Evolutionary conservation across 2,329 filamentous ascomycete genomes (phyloP).

Genomic region (Aureobasidium sp.): DNA sequence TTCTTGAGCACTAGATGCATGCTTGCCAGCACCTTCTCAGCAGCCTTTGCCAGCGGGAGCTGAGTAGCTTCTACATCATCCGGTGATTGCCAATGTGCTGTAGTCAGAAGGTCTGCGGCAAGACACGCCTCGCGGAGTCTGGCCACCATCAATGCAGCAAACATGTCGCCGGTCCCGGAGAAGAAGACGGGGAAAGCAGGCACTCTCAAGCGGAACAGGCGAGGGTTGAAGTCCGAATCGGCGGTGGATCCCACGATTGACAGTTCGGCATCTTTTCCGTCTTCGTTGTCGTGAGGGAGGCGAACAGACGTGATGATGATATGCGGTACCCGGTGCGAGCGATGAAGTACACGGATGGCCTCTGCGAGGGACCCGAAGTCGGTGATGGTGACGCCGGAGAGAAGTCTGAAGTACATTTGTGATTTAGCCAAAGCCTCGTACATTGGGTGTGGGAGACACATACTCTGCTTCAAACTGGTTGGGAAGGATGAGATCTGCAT

Average conservation of each 20-base stretch:
- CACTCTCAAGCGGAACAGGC: conserved; percentile 84
- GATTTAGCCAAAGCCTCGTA: conserved; percentile 5
- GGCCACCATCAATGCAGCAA: conserved; percentile 82
- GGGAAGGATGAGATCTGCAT: conserved; percentile 86
- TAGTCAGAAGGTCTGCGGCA: conserved; percentile 45
- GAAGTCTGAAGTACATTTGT: conserved; percentile 49
- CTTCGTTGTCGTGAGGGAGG: conserved; percentile 38
- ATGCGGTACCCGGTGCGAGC: conserved; percentile 63
- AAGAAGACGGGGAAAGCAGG: conserved; percentile 90
- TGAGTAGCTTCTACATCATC: conserved; percentile 63
- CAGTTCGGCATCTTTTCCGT: conserved; percentile 21
- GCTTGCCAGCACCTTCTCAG: conserved; percentile 79
- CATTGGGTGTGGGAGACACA: conserved; percentile 28
- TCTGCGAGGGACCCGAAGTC: conserved; percentile 64
- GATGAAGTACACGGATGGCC: conserved; percentile 72
- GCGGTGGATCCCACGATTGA: conserved; percentile 71
- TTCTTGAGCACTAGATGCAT: conserved; percentile 80
- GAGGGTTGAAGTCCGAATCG: conserved; percentile 55
- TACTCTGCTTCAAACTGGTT: conserved; percentile 98
- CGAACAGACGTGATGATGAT: conserved; percentile 88
- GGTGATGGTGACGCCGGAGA: conserved; percentile 77
- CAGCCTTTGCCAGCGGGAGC: conserved; percentile 74
- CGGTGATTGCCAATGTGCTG: conserved; percentile 65
- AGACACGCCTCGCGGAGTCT: conserved; percentile 77
- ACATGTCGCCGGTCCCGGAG: conserved; percentile 96